A percentile compares a stretch with the other conserved stretches of the same genome.
These are phyloP conservation scores for Skeletonema menzelii DNA, from an alignment of 108 stramenopile species.

Conservation along the genomic window DNA sequence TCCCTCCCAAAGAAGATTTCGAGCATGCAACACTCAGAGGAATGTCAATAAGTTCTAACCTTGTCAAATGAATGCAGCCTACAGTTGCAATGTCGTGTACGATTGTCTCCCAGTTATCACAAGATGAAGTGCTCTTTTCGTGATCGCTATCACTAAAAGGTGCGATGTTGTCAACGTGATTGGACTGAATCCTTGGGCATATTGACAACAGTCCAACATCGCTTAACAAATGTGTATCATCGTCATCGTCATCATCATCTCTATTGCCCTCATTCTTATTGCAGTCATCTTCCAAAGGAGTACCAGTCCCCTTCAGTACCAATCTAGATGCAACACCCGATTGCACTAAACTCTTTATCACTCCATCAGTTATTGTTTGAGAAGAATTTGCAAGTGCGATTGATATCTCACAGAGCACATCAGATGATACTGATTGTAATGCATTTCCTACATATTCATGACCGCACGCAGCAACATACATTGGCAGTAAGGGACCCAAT, in stretches of 20 bases:
- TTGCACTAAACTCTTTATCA: constrained; percentile 22
- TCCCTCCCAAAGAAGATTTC: constrained; percentile 15
- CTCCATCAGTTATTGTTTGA: constrained; percentile 22
- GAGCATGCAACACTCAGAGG: constrained; percentile 7
- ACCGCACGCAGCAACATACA: constrained; percentile 21
- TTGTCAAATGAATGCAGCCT: constrained; percentile 37
- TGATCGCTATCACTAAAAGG: not conserved
- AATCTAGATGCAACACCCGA: constrained; percentile 31
- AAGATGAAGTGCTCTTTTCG: not conserved
- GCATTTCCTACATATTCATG: constrained; percentile 19
- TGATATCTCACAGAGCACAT: constrained; percentile 19
- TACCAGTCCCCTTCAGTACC: constrained; percentile 21
- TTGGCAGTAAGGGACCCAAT: constrained; percentile 29
- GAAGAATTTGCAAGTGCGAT: constrained; percentile 26
- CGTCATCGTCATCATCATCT: constrained; percentile 8
- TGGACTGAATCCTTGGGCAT: constrained; percentile 25
- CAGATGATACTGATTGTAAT: constrained; percentile 25
- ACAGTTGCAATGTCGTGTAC: constrained; percentile 26
- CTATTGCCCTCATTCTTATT: not conserved
- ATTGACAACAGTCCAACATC: constrained; percentile 33
- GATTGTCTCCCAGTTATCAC: constrained; percentile 37
- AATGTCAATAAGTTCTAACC: constrained; percentile 36
- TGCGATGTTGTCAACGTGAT: not conserved
- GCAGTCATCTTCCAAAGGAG: not conserved
- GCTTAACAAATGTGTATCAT: constrained; percentile 22